Evolutionary conservation across 1,284 basidiomycete genomes (phyloP).

Genomic region (Peniophora sp.): DNA sequence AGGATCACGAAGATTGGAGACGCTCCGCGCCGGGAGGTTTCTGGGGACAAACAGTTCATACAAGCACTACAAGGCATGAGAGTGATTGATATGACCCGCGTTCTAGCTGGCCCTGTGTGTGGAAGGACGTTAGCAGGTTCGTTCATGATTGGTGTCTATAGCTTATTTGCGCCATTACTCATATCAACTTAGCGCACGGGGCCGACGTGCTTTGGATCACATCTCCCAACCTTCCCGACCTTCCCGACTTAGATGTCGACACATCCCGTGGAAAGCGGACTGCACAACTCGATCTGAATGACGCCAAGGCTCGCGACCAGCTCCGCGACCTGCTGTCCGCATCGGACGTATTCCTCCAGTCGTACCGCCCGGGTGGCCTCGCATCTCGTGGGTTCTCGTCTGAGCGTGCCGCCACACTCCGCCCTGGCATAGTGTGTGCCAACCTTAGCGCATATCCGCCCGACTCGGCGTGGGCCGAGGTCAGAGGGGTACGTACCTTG

Average conservation of each 20-base stretch:
- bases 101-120: constrained; percentile 51
- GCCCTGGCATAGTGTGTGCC: constrained; percentile 51
- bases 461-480: constrained; percentile 45
- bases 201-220: constrained; percentile 55
- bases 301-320: constrained; percentile 22
- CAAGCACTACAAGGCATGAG: constrained; percentile 41
- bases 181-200: constrained; percentile 37
- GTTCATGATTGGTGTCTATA: neutral
- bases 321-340: constrained; percentile 31
- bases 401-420: constrained; percentile 28
- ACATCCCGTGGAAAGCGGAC: constrained; percentile 63
- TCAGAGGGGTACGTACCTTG: constrained; percentile 36
- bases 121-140: constrained; percentile 50
- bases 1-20: constrained; percentile 39
- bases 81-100: constrained; percentile 51
- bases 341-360: constrained; percentile 60
- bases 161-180: neutral
- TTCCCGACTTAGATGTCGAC: constrained; percentile 50
- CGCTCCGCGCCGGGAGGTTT: constrained; percentile 29
- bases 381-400: constrained; percentile 42
- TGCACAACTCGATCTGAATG: constrained; percentile 48
- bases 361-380: constrained; percentile 53
- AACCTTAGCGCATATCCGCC: constrained; percentile 49
- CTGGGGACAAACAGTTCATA: constrained; percentile 1
- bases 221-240: constrained; percentile 44